Evolutionary conservation across 1,284 basidiomycete species (phyloP).

Genomic region (Ganoderma multipileum): DNA sequence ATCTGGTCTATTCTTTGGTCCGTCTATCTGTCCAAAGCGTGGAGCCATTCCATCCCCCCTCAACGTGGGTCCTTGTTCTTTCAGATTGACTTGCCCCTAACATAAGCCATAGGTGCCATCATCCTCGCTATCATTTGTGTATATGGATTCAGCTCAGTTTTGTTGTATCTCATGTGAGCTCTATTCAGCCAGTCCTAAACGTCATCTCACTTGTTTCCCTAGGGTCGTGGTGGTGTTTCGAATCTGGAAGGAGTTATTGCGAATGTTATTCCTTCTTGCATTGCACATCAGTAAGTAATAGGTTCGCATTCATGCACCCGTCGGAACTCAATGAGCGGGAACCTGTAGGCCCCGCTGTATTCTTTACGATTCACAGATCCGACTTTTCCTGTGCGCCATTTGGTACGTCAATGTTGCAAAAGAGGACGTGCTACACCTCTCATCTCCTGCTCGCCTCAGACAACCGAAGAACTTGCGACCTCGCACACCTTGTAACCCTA

Average conservation of each 20-base stretch:
- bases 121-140: constrained; percentile 44
- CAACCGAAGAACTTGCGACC: constrained; percentile 42
- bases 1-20: constrained; percentile 47
- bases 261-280: constrained; percentile 45
- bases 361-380: constrained; percentile 43
- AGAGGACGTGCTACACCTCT: neutral
- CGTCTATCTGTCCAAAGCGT: constrained; percentile 49
- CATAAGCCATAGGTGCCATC: constrained; percentile 43
- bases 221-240: constrained; percentile 57
- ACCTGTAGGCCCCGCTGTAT: constrained; percentile 35
- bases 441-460: constrained; percentile 33
- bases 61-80: constrained; percentile 46
- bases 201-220: neutral
- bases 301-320: neutral
- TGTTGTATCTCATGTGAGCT: constrained; percentile 56
- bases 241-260: constrained; percentile 50
- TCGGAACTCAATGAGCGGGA: neutral
- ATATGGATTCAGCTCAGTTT: constrained; percentile 47
- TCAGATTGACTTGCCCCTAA: neutral
- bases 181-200: neutral
- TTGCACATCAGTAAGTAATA: constrained; percentile 46
- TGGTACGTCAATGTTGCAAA: neutral
- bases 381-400: constrained; percentile 15
- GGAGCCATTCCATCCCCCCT: constrained; percentile 42
- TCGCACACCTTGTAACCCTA: constrained; percentile 42